Evolutionary conservation across 2,329 filamentous ascomycete genomes (phyloP).

Genomic region (Exophiala alcalophila): DNA sequence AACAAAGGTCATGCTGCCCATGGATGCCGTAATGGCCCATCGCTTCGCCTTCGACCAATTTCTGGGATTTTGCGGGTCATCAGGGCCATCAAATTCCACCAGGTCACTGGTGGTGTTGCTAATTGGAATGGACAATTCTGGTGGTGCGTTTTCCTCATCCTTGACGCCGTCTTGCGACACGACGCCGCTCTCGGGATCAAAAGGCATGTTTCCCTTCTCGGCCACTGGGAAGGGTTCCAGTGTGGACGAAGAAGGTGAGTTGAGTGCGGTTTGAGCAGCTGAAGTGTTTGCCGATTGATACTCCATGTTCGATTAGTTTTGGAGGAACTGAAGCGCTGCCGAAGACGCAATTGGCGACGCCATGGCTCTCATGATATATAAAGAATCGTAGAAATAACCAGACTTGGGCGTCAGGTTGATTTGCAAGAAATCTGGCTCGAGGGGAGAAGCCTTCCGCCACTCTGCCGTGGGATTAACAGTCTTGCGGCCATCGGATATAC

Average conservation of each 20-base stretch:
- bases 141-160: not conserved
- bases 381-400: too few relatives aligned
- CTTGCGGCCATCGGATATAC: too few relatives aligned
- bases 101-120: constrained; percentile 10
- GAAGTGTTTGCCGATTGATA: too few relatives aligned
- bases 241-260: constrained; percentile 12
- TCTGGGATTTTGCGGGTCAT: constrained; percentile 32
- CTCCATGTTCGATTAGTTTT: too few relatives aligned
- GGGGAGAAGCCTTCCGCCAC: too few relatives aligned
- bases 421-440: too few relatives aligned
- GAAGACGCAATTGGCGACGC: too few relatives aligned
- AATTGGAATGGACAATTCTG: not conserved
- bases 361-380: too few relatives aligned
- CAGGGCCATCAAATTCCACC: constrained; percentile 30
- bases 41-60: constrained; percentile 36
- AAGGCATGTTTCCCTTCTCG: constrained; percentile 5
- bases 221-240: constrained; percentile 4
- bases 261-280: constrained; percentile 2
- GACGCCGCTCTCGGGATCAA: not conserved
- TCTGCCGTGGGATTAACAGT: too few relatives aligned
- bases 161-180: constrained; percentile 3
- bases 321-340: too few relatives aligned
- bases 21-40: constrained; percentile 43
- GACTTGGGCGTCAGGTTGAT: too few relatives aligned
- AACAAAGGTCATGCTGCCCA: constrained; percentile 45